Evolutionary conservation across 78 protist genomes (phyloP).

Genomic region (Fonticula alba): DNA sequence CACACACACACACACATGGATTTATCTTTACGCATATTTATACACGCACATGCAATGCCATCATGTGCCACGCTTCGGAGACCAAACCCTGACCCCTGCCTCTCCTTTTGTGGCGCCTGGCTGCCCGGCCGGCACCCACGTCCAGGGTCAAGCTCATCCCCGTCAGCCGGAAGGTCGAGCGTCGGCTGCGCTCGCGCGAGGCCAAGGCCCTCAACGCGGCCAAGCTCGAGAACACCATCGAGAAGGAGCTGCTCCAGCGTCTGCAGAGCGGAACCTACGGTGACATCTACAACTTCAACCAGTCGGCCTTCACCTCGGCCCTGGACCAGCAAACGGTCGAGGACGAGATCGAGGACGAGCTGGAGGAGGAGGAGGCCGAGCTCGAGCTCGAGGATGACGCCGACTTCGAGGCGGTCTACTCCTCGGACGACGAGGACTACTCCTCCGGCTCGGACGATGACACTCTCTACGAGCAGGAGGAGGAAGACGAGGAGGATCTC

Average conservation of each 20-base stretch:
- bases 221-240: slow-evolving; percentile 44
- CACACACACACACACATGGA: background rate
- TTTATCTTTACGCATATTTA: background rate
- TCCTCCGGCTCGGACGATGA: no score
- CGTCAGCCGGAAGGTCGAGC: slow-evolving; percentile 58
- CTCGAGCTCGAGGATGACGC: no score
- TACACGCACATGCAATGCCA: background rate
- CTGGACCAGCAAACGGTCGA: slow-evolving; percentile 16
- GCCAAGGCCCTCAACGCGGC: slow-evolving; percentile 79
- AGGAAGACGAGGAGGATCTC: background rate
- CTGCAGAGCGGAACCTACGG: slow-evolving; percentile 56
- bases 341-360: slow-evolving; percentile 11
- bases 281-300: slow-evolving; percentile 58
- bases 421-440: no score
- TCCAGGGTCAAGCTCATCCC: slow-evolving; percentile 39
- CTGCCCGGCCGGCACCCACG: no score
- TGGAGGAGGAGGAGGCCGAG: slow-evolving; percentile 14
- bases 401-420: no score
- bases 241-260: slow-evolving; percentile 63
- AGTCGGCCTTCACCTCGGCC: slow-evolving; percentile 13
- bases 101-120: no score
- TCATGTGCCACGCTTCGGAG: slow-evolving; percentile 7
- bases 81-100: no score
- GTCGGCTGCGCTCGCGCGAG: slow-evolving; percentile 47
- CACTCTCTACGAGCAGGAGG: background rate